Evolutionary conservation across 2,329 filamentous ascomycete genomes (phyloP).

Genomic region (Acrodontium crateriforme): DNA sequence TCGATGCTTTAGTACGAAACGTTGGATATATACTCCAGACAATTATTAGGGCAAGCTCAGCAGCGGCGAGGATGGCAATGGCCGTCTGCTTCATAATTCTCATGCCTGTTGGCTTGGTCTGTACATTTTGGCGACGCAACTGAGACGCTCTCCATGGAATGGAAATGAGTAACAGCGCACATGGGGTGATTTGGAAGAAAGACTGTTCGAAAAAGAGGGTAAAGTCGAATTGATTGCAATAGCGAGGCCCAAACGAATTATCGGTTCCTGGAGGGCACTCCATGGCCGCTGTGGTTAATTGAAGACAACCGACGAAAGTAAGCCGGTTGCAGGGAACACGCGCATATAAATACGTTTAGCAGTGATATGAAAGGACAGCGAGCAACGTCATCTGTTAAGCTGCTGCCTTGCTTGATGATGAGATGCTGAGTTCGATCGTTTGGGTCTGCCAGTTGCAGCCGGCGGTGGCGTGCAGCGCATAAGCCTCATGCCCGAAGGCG

Average conservation of each 20-base stretch:
- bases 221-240: conserved; percentile 12
- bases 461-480: no score
- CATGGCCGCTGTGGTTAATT: no score
- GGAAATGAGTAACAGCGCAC: conserved; percentile 8
- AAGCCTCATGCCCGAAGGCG: no score
- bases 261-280: conserved; percentile 6
- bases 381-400: no score
- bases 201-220: conserved; percentile 14
- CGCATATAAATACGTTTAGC: no score
- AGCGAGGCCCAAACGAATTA: conserved; percentile 9
- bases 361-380: no score
- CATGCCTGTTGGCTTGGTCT: conserved; percentile 6
- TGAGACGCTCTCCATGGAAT: conserved; percentile 7
- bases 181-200: conserved; percentile 10
- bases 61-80: conserved; percentile 6
- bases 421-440: no score
- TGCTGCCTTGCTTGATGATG: no score
- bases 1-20: conserved; percentile 6
- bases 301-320: no score
- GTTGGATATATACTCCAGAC: conserved; percentile 6
- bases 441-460: no score
- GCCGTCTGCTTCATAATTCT: conserved; percentile 6
- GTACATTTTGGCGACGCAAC: conserved; percentile 8
- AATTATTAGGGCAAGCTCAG: conserved; percentile 8
- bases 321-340: no score